Evolutionary conservation across 2,329 filamentous ascomycete species (phyloP).

Genomic region (Drechslerella stenobrocha): DNA sequence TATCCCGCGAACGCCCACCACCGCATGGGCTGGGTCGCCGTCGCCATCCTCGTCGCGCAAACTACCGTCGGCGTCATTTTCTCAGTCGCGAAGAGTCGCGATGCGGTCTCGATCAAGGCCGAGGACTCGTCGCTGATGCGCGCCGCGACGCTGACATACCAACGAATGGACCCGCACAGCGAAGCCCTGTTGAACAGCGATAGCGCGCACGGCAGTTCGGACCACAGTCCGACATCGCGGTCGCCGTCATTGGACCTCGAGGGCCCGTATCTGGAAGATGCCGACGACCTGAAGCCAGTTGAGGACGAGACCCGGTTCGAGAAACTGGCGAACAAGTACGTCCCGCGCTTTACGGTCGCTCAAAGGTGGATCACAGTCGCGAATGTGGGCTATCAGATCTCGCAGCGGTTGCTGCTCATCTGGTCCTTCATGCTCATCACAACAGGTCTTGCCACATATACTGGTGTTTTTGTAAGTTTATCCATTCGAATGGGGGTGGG

Average conservation of each 20-base stretch:
- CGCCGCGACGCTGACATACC: slow-evolving; percentile 54
- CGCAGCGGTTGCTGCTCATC: slow-evolving; percentile 76
- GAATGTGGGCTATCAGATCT: slow-evolving; percentile 65
- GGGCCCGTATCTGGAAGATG: slow-evolving; percentile 19
- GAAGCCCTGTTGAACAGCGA: slow-evolving; percentile 45
- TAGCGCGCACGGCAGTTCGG: slow-evolving; percentile 44
- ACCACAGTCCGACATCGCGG: slow-evolving; percentile 35
- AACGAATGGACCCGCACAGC: slow-evolving; percentile 32
- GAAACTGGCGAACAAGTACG: slow-evolving; percentile 35
- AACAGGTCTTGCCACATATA: slow-evolving; percentile 75
- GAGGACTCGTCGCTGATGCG: slow-evolving; percentile 67
- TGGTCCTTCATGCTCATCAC: slow-evolving; percentile 74
- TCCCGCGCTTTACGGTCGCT: slow-evolving; percentile 33
- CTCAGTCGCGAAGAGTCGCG: slow-evolving; percentile 60
- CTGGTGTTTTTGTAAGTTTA: slow-evolving; percentile 78
- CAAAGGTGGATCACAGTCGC: slow-evolving; percentile 55
- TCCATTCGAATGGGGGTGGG: background rate
- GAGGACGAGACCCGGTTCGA: slow-evolving; percentile 32
- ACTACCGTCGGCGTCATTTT: slow-evolving; percentile 65
- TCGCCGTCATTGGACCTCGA: slow-evolving; percentile 40
- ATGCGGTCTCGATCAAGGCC: slow-evolving; percentile 53
- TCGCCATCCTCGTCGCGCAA: slow-evolving; percentile 72
- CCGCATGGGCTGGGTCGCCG: slow-evolving; percentile 82
- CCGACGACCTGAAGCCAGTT: slow-evolving; percentile 28
- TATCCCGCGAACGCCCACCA: slow-evolving; percentile 88